Conservation (phyloP, 257 asterid genomes). For the Jacaranda mimosifolia region DNA sequence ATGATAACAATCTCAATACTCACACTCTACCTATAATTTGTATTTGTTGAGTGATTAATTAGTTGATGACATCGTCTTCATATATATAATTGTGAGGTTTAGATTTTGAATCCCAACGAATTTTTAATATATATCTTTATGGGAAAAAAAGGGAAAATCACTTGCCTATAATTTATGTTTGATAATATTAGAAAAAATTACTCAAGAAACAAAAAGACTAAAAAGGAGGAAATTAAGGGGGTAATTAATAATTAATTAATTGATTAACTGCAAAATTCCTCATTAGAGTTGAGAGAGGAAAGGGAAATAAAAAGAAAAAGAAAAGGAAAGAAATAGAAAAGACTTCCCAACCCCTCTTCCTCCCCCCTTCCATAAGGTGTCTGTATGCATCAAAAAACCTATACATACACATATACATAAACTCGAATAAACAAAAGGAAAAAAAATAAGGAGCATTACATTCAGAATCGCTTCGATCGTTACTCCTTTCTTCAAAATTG, state of each 20-base stretch:
- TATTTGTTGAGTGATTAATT: too few species aligned
- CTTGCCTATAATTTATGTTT: too few species aligned
- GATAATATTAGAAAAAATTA: too few species aligned
- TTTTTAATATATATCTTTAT: too few species aligned
- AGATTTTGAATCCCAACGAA: too few species aligned
- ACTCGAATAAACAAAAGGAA: constrained; percentile 38
- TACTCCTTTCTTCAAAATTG: constrained; percentile 39
- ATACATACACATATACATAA: constrained; percentile 41
- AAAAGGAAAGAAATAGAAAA: constrained; percentile 12
- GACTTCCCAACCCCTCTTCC: constrained; percentile 27
- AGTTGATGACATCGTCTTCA: too few species aligned
- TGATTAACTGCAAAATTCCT: not conserved
- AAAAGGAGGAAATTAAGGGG: not conserved
- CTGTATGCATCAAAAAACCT: constrained; percentile 35
- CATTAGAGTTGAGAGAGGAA: not conserved
- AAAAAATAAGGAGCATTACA: constrained; percentile 35
- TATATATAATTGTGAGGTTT: too few species aligned
- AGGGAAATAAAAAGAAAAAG: constrained; percentile 19
- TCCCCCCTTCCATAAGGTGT: constrained; percentile 33
- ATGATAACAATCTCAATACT: not conserved
- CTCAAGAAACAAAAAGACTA: not conserved
- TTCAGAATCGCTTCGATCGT: constrained; percentile 64
- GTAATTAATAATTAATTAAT: not conserved
- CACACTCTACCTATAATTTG: not conserved
- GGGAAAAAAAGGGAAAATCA: too few species aligned